Evolutionary conservation across 2,329 filamentous ascomycete genomes (phyloP), one percentile per base, ranked within the genome.

Genomic region (Penicillium rolfsii): DNA sequence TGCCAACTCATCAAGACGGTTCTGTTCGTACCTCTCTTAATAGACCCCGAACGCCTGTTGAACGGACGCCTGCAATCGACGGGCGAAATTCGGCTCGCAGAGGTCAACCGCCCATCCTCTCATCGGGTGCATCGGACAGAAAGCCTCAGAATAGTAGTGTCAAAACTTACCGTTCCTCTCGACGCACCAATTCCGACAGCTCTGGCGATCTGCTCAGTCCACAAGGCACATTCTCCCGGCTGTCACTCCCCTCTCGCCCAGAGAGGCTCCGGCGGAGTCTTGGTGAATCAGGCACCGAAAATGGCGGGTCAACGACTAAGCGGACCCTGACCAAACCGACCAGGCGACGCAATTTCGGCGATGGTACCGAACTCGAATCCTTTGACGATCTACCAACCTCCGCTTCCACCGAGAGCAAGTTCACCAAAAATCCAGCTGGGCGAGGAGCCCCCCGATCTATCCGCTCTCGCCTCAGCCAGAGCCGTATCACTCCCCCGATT

Each of bases 371-470:
- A 76, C 83, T 99, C 36, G 94, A 98, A 68, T 88, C 85, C 2
- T 98, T 99, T 74, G 95, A 99, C 74, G 95, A 99, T 76, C 81
- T 99, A 58, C 94, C 94, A 1, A 98, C 93, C 0, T 97, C 93
- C 16, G 87, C 85, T 12, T 87, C 89, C 62, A 85, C 87, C 14
- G 95, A 99, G 77, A 92, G 88, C 64, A 90, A 87, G 69, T 99
- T 87, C 71, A 83, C 93, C 63, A 96, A 93, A 75, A 87, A 90
- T 69, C 93, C 95, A 3, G 81, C 89, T 41, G 87, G 85, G 50
- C 84, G 85, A 57, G 88, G 89, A 22, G 85, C 84, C 48, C 86
- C 89, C 28, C 92, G 89, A 76, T 84, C 86, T 38, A 71, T 85
- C 41, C 79, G 82, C 45, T 80, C 77, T 62, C 82, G 81, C 62